Evolutionary conservation across 441 rosid species (phyloP).

Genomic region (Biscutella laevigata): DNA sequence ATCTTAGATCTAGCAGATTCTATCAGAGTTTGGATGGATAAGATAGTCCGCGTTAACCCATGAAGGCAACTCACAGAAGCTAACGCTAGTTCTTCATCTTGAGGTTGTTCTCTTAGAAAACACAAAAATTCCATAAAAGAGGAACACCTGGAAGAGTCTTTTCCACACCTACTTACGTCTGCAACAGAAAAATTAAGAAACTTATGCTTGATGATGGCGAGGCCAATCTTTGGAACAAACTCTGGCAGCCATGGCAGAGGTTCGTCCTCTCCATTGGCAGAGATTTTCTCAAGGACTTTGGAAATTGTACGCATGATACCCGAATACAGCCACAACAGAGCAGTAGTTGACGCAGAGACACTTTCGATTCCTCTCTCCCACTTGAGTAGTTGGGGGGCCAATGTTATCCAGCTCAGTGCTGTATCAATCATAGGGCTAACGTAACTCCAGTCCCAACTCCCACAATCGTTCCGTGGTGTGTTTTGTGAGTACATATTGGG

Average conservation of each 20-base stretch:
- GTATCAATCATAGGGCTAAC: conserved; percentile 70
- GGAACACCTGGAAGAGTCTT: conserved; percentile 28
- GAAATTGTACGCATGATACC: conserved; percentile 58
- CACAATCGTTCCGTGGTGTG: conserved; percentile 24
- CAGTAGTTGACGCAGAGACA: conserved; percentile 27
- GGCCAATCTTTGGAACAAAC: conserved; percentile 80
- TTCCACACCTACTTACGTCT: conserved; percentile 22
- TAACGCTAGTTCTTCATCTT: conserved; percentile 44
- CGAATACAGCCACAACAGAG: conserved; percentile 64
- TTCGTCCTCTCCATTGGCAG: conserved; percentile 24
- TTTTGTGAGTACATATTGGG: conserved; percentile 48
- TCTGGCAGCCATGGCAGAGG: conserved; percentile 70
- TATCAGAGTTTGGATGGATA: conserved; percentile 49
- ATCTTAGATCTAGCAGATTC: conserved; percentile 39
- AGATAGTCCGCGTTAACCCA: conserved; percentile 40
- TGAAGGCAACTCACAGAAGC: conserved; percentile 67
- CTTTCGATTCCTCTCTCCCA: conserved; percentile 25
- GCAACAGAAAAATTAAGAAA: conserved; percentile 37
- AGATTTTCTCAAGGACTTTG: conserved; percentile 59
- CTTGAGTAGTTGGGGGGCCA: conserved; percentile 35
- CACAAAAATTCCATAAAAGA: conserved; percentile 51
- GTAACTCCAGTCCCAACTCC: conserved; percentile 75
- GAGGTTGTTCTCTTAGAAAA: conserved; percentile 40
- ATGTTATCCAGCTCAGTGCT: conserved; percentile 60
- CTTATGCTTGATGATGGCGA: conserved; percentile 51